Evolutionary conservation across 106 monocot genomes (phyloP).

Genomic region (Phalaenopsis equestris): DNA sequence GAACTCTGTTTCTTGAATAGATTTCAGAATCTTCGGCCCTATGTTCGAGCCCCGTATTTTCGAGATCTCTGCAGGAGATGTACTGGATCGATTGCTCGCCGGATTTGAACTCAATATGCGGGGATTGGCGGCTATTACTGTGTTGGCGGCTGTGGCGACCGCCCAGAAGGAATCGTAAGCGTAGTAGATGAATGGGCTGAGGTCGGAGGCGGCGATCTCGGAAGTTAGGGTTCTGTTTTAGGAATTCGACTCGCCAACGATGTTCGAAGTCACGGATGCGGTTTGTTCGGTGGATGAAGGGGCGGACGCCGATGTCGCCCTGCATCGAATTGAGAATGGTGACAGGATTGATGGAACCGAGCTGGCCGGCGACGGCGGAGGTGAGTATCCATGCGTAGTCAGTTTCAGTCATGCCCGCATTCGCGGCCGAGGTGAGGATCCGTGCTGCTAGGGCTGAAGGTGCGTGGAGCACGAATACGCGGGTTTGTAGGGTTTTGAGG

Average conservation of each 20-base stretch:
- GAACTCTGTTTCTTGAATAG: constrained; percentile 17
- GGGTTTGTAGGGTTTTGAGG: constrained; percentile 39
- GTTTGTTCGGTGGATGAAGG: constrained; percentile 2
- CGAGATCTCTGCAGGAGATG: constrained; percentile 11
- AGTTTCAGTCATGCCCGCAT: constrained; percentile 16
- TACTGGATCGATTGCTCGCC: background rate
- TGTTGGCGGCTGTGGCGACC: constrained; percentile 47
- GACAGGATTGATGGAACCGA: constrained; percentile 8
- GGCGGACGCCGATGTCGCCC: constrained; percentile 27
- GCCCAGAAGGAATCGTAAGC: constrained; percentile 66
- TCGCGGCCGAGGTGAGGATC: constrained; percentile 7
- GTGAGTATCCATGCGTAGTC: constrained; percentile 34
- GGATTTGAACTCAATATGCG: background rate
- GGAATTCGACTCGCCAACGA: constrained; percentile 29
- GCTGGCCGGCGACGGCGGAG: constrained; percentile 13
- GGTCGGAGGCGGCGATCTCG: constrained; percentile 1
- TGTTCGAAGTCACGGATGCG: constrained; percentile 11
- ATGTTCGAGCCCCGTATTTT: constrained; percentile 11
- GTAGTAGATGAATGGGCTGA: constrained; percentile 31
- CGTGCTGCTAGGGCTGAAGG: constrained; percentile 5
- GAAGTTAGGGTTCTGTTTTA: constrained; percentile 12
- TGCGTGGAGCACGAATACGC: constrained; percentile 48
- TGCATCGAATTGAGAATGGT: constrained; percentile 21
- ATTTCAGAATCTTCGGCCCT: constrained; percentile 26
- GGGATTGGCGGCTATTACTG: background rate